Conservation (phyloP, 768 basidiomycete species). For the Phallus indusiatus region DNA sequence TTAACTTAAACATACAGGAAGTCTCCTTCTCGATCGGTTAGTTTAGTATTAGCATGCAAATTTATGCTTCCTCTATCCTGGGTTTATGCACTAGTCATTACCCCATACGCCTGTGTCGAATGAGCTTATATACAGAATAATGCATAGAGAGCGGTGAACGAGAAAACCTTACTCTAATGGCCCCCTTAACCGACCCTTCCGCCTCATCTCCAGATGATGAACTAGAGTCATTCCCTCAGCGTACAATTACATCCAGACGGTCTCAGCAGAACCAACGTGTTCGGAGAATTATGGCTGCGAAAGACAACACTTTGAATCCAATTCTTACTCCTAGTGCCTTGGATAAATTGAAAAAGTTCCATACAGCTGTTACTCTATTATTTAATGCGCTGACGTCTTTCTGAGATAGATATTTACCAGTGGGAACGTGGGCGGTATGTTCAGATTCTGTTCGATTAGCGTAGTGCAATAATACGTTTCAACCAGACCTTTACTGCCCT, state of each 20-base stretch:
- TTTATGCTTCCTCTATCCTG: no score
- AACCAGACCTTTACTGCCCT: conserved; percentile 2
- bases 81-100: no score
- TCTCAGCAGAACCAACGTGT: neutral
- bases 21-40: no score
- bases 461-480: neutral
- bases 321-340: neutral
- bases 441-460: neutral
- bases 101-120: no score
- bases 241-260: neutral
- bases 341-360: neutral
- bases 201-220: neutral
- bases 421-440: conserved; percentile 7
- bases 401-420: conserved; percentile 1
- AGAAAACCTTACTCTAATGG: no score
- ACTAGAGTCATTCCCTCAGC: neutral
- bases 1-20: no score
- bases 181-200: no score
- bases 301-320: neutral
- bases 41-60: no score
- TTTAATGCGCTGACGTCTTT: neutral
- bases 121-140: no score
- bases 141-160: no score
- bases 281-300: neutral
- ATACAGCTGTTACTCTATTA: neutral